Evolutionary conservation across 2,329 filamentous ascomycete genomes (phyloP).

Genomic region (Talaromyces pinophilus): DNA sequence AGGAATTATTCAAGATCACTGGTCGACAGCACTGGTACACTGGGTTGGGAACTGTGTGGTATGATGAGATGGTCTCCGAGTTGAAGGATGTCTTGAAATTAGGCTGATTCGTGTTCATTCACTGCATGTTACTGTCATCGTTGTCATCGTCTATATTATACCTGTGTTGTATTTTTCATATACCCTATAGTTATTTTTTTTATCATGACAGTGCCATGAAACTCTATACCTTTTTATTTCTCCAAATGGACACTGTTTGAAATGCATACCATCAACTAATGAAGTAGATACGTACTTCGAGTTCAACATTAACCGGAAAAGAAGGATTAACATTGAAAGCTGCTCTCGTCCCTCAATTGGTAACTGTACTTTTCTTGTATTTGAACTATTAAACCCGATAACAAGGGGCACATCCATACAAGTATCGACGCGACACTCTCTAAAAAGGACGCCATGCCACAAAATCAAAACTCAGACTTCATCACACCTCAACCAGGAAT

Average conservation of each 20-base stretch:
- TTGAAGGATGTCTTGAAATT: not conserved
- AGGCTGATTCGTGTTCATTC: not conserved
- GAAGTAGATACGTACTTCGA: not conserved
- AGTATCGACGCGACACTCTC: not conserved
- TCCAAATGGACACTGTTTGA: not conserved
- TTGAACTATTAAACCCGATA: not conserved
- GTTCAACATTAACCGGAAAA: not conserved
- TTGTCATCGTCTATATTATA: not conserved
- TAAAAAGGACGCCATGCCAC: constrained; percentile 18
- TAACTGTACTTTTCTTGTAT: constrained; percentile 22
- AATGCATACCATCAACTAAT: not conserved
- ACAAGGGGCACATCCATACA: not conserved
- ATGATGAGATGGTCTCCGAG: constrained; percentile 2
- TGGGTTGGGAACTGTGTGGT: constrained; percentile 11
- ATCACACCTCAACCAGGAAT: constrained; percentile 25
- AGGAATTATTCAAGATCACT: not conserved
- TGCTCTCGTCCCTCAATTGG: not conserved
- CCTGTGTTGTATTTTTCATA: not conserved
- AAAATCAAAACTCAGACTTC: constrained; percentile 16
- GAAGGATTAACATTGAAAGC: no score
- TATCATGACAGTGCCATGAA: not conserved
- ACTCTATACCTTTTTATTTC: not conserved
- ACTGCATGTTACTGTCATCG: not conserved
- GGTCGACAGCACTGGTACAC: constrained; percentile 6
- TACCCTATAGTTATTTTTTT: not conserved